Base-by-base conservation (phyloP, 2,329 filamentous ascomycete species). In the Pseudocercospora ulei region DNA sequence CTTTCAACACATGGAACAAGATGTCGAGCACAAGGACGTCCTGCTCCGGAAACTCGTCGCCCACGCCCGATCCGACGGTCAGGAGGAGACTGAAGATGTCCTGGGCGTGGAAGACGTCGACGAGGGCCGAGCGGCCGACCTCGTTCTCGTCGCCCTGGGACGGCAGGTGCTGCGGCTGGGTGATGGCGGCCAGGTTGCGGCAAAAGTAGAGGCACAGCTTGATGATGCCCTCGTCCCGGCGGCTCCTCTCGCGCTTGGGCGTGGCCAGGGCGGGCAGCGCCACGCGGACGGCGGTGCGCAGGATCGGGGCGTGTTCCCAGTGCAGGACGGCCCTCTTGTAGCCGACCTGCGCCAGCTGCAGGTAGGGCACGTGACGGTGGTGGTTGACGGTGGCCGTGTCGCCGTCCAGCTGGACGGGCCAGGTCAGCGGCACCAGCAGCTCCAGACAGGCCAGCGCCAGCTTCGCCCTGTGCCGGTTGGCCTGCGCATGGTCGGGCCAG, bases 271-370 rank as follows among this genome's bases (percentile, higher is more conserved):
- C 79, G 1, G 90, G 87, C 12, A 98, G 66, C 0, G 82, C 86
- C 35, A 84, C 74, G 45, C 86, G 75, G 11, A 94, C 78, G 3
- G 82, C 78, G 3, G 83, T 83, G 47, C 87, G 79, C 7, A 98
- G 71, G 19, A 95, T 80, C 31, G 75, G 72, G 3, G 78, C 75
- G 28, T 76, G 75, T 51, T 88, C 82, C 57, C 82, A 86, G 52
- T 90, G 86, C 49, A 98, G 74, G 26, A 95, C 78, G 3, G 80
- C 78, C 39, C 83, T 75, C 65, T 98, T 98, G 66, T 98, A 98
- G 44, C 73, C 74, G 3, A 93, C 72, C 58, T 96, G 90, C 0
- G 84, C 81, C 40, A 93, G 73, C 60, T 90, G 81, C 12, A 98
- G 71, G 39, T 90, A 90, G 1, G 90, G 86, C 25, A 87, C 75